Conservation (phyloP, 176 grass and related monocot species). For the Oryza officinalis region DNA sequence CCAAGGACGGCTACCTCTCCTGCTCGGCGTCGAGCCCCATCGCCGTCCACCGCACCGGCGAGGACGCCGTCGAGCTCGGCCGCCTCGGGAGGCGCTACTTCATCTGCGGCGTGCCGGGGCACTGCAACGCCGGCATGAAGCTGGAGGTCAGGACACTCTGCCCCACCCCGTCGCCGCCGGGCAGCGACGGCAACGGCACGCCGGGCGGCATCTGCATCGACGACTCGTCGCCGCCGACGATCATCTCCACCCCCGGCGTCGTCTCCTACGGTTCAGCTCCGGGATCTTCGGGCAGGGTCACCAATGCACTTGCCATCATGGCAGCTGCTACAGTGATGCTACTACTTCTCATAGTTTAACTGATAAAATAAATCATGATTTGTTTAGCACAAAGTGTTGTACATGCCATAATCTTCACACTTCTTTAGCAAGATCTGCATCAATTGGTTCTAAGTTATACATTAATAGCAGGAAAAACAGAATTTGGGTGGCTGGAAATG, state of each 20-base stretch:
- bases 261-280: neutral
- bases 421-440: neutral
- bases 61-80: neutral
- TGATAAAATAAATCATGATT: neutral
- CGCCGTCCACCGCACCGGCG: neutral
- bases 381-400: neutral
- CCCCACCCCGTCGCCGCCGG: neutral
- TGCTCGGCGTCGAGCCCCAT: slow-evolving; percentile 27
- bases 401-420: neutral
- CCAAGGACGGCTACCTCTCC: neutral
- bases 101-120: slow-evolving; percentile 32
- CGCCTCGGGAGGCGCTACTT: neutral
- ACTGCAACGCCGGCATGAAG: slow-evolving; percentile 36
- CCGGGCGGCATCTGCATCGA: neutral
- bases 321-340: neutral
- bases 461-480: neutral
- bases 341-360: neutral
- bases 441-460: neutral
- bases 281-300: neutral
- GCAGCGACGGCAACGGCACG: neutral
- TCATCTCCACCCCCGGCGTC: neutral
- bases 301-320: neutral
- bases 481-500: neutral
- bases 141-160: slow-evolving; percentile 5
- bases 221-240: neutral